Evolutionary conservation across 78 protist species (phyloP), one percentile per base, ranked within the genome.

Genomic region (Isochrysis galbana): DNA sequence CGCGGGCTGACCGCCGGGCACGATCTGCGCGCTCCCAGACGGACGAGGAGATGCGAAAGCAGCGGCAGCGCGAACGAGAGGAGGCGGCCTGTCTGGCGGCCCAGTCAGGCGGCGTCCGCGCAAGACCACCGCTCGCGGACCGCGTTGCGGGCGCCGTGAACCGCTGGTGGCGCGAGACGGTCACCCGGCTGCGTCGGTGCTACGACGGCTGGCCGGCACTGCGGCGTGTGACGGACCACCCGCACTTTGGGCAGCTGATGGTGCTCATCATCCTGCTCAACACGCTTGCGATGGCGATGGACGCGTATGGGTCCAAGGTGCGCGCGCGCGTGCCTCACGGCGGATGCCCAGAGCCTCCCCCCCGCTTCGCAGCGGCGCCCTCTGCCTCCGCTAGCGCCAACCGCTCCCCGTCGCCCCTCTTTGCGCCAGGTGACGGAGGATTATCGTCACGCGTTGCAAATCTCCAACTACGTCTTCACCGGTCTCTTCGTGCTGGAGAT

Each of bases 401-500:
- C 34, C 21, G 36, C 77, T 3, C 19, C 77, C 34, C 25, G 11
- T 69, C 77, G 77, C 77, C 11, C 29, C 39, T n/a, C 77, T 17
- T 69, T 29, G 7, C 39, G 5, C 7, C 39, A n/a, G 5, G 29
- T 69, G 77, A 25, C 34, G 7, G 80, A n/a, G 0, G 54, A 45
- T 1, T 38, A 26, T 22, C 41, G 26, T 2, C 10, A 22, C 11
- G 5, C 7, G n/a, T 17, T 42, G 47, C 69, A 47, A 1, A 5
- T 0, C 7, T 4, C 61, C 45, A 2, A 32, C 55, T 14, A 2
- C 11, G 32, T n/a, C 25, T 23, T 91, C 67, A 22, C 90, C 26
- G 0, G 2, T 14, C 2, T 86, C 44, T 93, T 93, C 91, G 1
- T 86, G 26, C 29, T 29, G 2, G 94, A 93, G 67, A 80, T 80